Evolutionary conservation across 495 filamentous ascomycete species (phyloP), one percentile per base, ranked within the genome.

Genomic region (Hypomontagnella monticulosa): DNA sequence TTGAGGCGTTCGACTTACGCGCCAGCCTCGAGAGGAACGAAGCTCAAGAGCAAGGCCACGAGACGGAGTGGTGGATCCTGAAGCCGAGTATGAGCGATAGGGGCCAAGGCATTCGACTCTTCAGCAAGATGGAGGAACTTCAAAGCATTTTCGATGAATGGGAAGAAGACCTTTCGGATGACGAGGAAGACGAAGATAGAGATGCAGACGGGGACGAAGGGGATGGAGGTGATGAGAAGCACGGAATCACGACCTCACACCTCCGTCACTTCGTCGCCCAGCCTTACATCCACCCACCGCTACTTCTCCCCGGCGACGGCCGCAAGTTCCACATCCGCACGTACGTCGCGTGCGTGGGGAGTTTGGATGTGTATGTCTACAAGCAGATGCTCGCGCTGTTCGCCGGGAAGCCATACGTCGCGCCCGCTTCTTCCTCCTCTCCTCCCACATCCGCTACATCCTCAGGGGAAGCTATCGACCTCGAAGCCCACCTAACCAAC

Each of bases 51-150:
- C 61, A 72, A 3, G 71, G 76, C 1, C 69, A 77, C 0, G 84
- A 91, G 67, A 83, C 81, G 48, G 91, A 96, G 76, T 99, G 94
- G 94, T 99, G 95, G 95, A 97, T 98, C 62, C 76, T 98, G 38
- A 99, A 99, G 73, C 95, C 95, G 0, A 87, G 93, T 1, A 98
- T 99, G 95, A 96, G 92, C 76, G 95, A 98, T 71, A 85, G 93
- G 4, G 95, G 94, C 2, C 92, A 97, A 71, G 95, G 95, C 2
- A 95, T 99, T 40, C 78, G 92, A 36, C 80, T 99, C 2, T 99
- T 99, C 75, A 89, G 85, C 70, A 90, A 86, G 37, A 89, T 93
- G 76, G 87, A 87, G 48, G 88, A 96, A 70, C 77, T 99, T 12
- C 87, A 87, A 41, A 83, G 77, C 15, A 93, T 99, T 23, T 99